A percentile compares a stretch with the other conserved stretches of the same genome.
phyloP scores from a whole-genome alignment of 2,329 filamentous ascomycete species.

The Stylonectria norvegica region DNA sequence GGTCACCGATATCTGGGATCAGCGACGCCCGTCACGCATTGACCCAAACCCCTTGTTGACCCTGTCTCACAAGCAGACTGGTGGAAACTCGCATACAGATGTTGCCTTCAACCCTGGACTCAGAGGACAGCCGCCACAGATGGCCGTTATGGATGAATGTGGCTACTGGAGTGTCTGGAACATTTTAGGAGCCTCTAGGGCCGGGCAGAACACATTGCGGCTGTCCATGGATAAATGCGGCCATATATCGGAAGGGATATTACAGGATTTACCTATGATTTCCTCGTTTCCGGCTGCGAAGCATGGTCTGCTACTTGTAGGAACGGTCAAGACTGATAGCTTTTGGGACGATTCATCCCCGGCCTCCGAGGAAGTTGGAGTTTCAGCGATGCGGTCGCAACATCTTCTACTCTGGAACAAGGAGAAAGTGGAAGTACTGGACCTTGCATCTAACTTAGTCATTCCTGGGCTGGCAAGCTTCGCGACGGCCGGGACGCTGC shows the following conservation, averaged over 20 bases:
- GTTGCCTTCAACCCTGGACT: slow-evolving; percentile 59
- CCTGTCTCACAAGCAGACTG: slow-evolving; percentile 51
- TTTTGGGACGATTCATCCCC: slow-evolving; percentile 17
- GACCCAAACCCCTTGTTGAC: slow-evolving; percentile 52
- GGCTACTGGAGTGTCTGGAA: slow-evolving; percentile 70
- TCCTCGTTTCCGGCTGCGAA: slow-evolving; percentile 32
- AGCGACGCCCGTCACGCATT: slow-evolving; percentile 47
- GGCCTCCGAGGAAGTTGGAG: slow-evolving; percentile 5
- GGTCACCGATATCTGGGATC: slow-evolving; percentile 2
- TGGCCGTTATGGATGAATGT: slow-evolving; percentile 62
- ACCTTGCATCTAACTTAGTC: slow-evolving; percentile 33
- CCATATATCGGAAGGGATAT: slow-evolving; percentile 40
- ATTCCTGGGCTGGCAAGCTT: slow-evolving; percentile 28
- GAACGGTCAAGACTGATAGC: slow-evolving; percentile 22
- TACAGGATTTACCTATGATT: slow-evolving; percentile 31
- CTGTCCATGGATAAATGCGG: slow-evolving; percentile 39
- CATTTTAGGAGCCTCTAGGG: slow-evolving; percentile 39
- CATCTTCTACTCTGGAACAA: slow-evolving; percentile 38
- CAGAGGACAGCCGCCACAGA: slow-evolving; percentile 50
- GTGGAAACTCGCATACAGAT: slow-evolving; percentile 56
- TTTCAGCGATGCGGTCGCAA: slow-evolving; percentile 14
- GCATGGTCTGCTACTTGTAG: slow-evolving; percentile 45
- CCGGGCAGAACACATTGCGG: slow-evolving; percentile 33
- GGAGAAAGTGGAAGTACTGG: slow-evolving; percentile 33
- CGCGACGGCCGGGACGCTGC: slow-evolving; percentile 19